Evolutionary conservation across 2,329 filamentous ascomycete genomes (phyloP).

Genomic region (Orbilia ellipsospora): DNA sequence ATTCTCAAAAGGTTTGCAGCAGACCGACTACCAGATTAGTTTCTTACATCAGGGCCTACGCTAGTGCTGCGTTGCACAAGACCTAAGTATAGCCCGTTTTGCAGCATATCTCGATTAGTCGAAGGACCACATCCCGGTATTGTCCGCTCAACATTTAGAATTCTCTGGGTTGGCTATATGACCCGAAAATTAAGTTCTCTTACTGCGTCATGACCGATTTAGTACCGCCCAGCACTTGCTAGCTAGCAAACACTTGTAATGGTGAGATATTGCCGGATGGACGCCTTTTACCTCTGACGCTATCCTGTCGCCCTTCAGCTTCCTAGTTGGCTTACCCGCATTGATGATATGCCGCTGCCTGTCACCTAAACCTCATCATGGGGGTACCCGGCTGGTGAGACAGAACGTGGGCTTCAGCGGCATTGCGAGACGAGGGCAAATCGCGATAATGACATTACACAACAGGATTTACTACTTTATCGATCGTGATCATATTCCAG

Average conservation of each 20-base stretch:
- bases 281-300: constrained; percentile 48
- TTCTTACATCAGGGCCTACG: constrained; percentile 23
- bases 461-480: not conserved
- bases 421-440: constrained; percentile 3
- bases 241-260: too few species aligned
- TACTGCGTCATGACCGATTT: constrained; percentile 40
- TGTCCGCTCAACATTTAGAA: not conserved
- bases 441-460: constrained; percentile 8
- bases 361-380: constrained; percentile 32
- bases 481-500: constrained; percentile 17
- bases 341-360: constrained; percentile 41
- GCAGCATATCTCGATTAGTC: constrained; percentile 42
- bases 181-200: constrained; percentile 12
- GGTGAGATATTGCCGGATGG: constrained; percentile 5
- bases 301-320: constrained; percentile 52
- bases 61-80: constrained; percentile 32
- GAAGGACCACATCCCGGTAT: not conserved
- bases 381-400: constrained; percentile 33
- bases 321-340: constrained; percentile 55
- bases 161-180: too few species aligned
- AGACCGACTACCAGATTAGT: constrained; percentile 7
- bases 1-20: constrained; percentile 2
- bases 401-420: constrained; percentile 19
- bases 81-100: constrained; percentile 44
- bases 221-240: constrained; percentile 2